Conservation (phyloP, 148 eudicot genomes). For the Vaccinium myrtillus region DNA sequence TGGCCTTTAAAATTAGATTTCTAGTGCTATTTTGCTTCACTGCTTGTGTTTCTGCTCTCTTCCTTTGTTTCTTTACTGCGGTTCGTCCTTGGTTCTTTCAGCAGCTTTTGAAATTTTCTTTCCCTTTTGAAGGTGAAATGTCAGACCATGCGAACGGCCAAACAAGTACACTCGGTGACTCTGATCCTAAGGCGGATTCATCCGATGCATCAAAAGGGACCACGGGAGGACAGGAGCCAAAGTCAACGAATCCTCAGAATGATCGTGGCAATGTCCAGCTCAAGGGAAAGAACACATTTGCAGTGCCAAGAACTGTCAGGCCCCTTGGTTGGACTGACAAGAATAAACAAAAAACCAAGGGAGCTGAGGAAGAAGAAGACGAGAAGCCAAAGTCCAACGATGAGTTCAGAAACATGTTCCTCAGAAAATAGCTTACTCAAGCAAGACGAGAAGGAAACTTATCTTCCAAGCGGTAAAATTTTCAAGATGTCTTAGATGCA, state of each 20-base stretch:
- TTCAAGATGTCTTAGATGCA: not conserved
- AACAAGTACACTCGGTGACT: slow-evolving; percentile 8
- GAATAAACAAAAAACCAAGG: slow-evolving; percentile 32
- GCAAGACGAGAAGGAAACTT: not conserved
- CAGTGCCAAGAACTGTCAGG: slow-evolving; percentile 69
- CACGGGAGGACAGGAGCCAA: slow-evolving; percentile 9
- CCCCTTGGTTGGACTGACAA: slow-evolving; percentile 50
- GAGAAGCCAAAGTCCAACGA: slow-evolving; percentile 84
- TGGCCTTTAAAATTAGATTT: not conserved
- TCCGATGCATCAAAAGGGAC: slow-evolving; percentile 19
- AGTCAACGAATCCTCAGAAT: slow-evolving; percentile 18
- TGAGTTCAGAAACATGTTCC: slow-evolving; percentile 78
- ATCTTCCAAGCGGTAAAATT: not conserved
- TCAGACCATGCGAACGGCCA: slow-evolving; percentile 16
- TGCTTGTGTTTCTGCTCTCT: not conserved
- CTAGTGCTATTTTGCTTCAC: not conserved
- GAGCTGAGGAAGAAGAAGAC: slow-evolving; percentile 35
- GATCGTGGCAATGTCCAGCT: slow-evolving; percentile 40
- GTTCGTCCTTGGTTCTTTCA: not conserved
- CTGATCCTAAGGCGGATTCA: slow-evolving; percentile 20
- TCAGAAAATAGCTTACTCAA: slow-evolving; percentile 24
- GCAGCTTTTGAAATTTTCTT: not conserved
- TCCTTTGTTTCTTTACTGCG: not conserved
- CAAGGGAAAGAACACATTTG: slow-evolving; percentile 79
- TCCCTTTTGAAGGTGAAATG: not conserved